Base-by-base conservation (phyloP, 441 rosid species). In the Geranium incanum region DNA sequence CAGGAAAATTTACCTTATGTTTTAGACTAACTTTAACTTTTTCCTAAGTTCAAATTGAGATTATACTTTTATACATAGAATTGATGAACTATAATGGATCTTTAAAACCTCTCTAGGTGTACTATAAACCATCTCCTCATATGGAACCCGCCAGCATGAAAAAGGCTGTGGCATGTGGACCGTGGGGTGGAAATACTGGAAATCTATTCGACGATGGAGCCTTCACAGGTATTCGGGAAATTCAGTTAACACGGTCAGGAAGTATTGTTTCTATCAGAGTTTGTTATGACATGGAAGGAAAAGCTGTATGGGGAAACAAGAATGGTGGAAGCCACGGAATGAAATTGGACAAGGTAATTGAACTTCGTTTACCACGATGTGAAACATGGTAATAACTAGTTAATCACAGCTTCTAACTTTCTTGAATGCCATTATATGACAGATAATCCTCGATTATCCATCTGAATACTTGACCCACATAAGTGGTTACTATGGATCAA, bases 301-400 rank as follows among this genome's bases (percentile, higher is more conserved):
- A 60, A 60, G 36, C 65, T 19, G 36, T 60, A 5, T 60, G 65
- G 65, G 65, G 65, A 60, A 60, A 60, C 65, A 60, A 60, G 12
- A 60, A 60, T 60, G 65, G 65, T 60, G 65, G 65, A 18, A 60
- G 65, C 36, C 33, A 21, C 5, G 65, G 65, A 60, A 60, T 60
- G 33, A 60, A 60, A 60, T 7, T 60, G 36, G 65, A 60, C 65
- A 60, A 60, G 65, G 65, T 60, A 60, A 5, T 18, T 60, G 18
- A 50, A 50, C 55, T 0, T 48, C 3, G n/a, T 48, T 48, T 11
- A 48, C 0, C 59, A 2, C 59, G 4, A n/a, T n/a, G n/a, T n/a
- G n/a, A n/a, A n/a, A n/a, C n/a, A 50, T 9, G 4, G 5, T 9
- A 41, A 5, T 0, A 5, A 6, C 48, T 6, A 38, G 43, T 6